Evolutionary conservation across 495 filamentous ascomycete genomes (phyloP).

Genomic region (Cryomyces minteri): DNA sequence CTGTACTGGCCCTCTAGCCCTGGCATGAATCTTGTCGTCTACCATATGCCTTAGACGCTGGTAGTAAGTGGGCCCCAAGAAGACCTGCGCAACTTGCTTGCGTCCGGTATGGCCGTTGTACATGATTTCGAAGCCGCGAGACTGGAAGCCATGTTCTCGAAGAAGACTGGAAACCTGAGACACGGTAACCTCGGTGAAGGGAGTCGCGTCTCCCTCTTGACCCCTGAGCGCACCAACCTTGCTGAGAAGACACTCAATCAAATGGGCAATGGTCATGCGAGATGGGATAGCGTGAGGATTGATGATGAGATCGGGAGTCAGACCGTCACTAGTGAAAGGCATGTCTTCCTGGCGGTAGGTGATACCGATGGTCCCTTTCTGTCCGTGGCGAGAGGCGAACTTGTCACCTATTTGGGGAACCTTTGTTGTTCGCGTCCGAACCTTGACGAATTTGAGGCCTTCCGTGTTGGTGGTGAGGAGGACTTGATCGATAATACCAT

Average conservation of each 20-base stretch:
- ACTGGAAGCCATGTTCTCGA: constrained; percentile 86
- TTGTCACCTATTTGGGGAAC: constrained; percentile 98
- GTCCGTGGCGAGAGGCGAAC: constrained; percentile 96
- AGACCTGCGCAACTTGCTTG: constrained; percentile 85
- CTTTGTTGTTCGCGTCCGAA: constrained; percentile 93
- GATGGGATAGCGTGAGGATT: constrained; percentile 99
- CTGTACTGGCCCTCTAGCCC: constrained; percentile 86
- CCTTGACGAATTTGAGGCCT: constrained; percentile 84
- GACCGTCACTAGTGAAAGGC: constrained; percentile 87
- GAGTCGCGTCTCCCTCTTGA: constrained; percentile 90
- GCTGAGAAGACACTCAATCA: constrained; percentile 94
- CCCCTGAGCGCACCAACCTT: constrained; percentile 86
- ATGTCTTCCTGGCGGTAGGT: constrained; percentile 96
- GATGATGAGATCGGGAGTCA: constrained; percentile 92
- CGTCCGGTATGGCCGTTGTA: constrained; percentile 93
- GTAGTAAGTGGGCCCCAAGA: constrained; percentile 97
- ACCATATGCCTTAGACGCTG: constrained; percentile 98
- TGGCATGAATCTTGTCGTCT: constrained; percentile 98
- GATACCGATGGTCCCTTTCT: constrained; percentile 98
- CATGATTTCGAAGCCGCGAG: constrained; percentile 94
- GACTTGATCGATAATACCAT: constrained; percentile 87
- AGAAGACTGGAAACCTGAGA: constrained; percentile 80
- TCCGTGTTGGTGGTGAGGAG: constrained; percentile 84
- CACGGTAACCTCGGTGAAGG: constrained; percentile 95
- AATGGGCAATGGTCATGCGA: constrained; percentile 99